phyloP scores from a whole-genome alignment of 2,329 filamentous ascomycete species.

The Fusarium sp. region DNA sequence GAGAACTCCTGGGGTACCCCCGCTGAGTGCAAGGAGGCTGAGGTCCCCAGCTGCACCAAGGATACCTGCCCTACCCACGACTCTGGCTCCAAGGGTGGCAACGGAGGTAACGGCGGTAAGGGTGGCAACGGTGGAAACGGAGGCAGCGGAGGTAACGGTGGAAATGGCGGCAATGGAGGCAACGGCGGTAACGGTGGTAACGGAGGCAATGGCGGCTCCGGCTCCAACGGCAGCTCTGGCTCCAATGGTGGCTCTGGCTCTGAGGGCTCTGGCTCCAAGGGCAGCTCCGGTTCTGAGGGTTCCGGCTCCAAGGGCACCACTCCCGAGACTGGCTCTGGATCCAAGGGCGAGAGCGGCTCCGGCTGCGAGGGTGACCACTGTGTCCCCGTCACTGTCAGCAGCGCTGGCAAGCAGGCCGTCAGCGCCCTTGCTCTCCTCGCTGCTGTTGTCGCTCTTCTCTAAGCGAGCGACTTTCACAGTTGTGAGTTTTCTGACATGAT shows the following conservation, averaged over 20 bases:
- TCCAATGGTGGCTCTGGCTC: neutral
- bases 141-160: rapidly evolving
- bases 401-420: slow-evolving; percentile 40
- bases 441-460: slow-evolving; percentile 34
- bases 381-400: slow-evolving; percentile 30
- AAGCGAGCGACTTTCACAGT: neutral
- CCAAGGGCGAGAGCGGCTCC: neutral
- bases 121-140: neutral
- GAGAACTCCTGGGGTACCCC: slow-evolving; percentile 32
- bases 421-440: slow-evolving; percentile 36
- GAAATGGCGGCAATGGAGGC: rapidly evolving
- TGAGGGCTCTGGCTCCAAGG: neutral
- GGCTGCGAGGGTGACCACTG: slow-evolving; percentile 1
- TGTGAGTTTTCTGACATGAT: neutral
- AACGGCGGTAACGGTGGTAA: neutral
- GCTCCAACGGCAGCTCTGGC: neutral
- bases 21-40: slow-evolving; percentile 4
- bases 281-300: rapidly evolving
- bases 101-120: neutral
- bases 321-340: neutral
- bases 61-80: slow-evolving; percentile 10
- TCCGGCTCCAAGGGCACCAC: neutral
- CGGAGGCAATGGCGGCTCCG: neutral
- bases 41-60: slow-evolving; percentile 12
- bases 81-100: neutral